A percentile compares a stretch with the other conserved stretches of the same genome.
Conservation (phyloP, 768 basidiomycete genomes). For the Coprinopsis sp. region DNA sequence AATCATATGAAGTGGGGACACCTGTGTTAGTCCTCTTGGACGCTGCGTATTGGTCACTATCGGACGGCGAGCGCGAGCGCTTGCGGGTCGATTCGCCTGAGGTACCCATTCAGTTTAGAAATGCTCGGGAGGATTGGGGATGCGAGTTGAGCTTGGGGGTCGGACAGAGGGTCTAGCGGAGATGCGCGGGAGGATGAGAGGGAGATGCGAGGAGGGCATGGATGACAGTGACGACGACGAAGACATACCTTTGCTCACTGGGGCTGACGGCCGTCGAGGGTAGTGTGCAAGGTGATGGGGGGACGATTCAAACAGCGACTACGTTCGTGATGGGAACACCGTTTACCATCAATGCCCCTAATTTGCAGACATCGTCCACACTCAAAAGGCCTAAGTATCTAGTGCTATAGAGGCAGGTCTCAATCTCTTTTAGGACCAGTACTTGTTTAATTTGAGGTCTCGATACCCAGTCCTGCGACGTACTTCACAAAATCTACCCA, state of each 20-base stretch:
- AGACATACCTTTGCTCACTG: slow-evolving; percentile 25
- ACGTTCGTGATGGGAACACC: slow-evolving; percentile 11
- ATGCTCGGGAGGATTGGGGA: slow-evolving; percentile 29
- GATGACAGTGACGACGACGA: slow-evolving; percentile 16
- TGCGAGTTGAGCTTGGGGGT: slow-evolving; percentile 38
- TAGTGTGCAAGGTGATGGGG: slow-evolving; percentile 7
- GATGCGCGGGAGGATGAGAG: slow-evolving; percentile 52
- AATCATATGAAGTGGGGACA: slow-evolving; percentile 62
- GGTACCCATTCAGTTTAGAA: slow-evolving; percentile 60
- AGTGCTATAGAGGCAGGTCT: too few species aligned
- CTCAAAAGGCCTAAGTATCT: too few species aligned
- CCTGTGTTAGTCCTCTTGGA: slow-evolving; percentile 85
- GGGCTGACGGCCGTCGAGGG: slow-evolving; percentile 5
- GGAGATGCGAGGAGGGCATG: slow-evolving; percentile 55
- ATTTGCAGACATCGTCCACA: too few species aligned
- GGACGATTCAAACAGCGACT: slow-evolving; percentile 13
- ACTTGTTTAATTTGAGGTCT: too few species aligned
- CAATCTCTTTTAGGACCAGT: too few species aligned
- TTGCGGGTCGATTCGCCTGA: slow-evolving; percentile 85
- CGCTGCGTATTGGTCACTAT: slow-evolving; percentile 73
- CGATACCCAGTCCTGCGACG: slow-evolving; percentile 10
- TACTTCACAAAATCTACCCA: slow-evolving; percentile 46
- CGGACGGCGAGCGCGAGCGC: slow-evolving; percentile 82
- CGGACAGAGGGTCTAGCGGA: slow-evolving; percentile 46
- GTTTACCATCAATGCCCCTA: too few species aligned